Evolutionary conservation across 2,329 filamentous ascomycete species (phyloP).

Genomic region (Curvularia hawaiiensis): DNA sequence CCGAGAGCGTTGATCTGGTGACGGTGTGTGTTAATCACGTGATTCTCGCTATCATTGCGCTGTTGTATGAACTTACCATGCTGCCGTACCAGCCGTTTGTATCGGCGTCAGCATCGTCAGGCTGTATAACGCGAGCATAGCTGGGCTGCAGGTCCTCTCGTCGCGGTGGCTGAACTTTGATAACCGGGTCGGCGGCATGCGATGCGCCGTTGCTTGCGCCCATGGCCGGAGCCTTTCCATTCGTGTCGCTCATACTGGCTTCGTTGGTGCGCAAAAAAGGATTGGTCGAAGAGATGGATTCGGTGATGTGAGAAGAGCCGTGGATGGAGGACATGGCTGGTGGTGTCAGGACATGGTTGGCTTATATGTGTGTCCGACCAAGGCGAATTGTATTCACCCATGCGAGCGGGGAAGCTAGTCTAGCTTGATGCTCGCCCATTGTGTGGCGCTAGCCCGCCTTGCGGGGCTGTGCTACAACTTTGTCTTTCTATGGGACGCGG

Average conservation of each 20-base stretch:
- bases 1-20: constrained; percentile 73
- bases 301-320: constrained; percentile 20
- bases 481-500: constrained; percentile 8
- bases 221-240: constrained; percentile 47
- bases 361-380: constrained; percentile 31
- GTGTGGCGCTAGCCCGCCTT: constrained; percentile 12
- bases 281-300: constrained; percentile 35
- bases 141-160: constrained; percentile 83
- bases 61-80: constrained; percentile 56
- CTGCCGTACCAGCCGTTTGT: constrained; percentile 86
- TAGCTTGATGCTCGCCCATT: constrained; percentile 12
- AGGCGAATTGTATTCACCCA: constrained; percentile 11
- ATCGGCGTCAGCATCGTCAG: constrained; percentile 68
- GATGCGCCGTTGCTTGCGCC: constrained; percentile 15
- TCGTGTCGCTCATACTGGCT: constrained; percentile 37
- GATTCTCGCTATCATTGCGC: not conserved
- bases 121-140: constrained; percentile 71
- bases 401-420: constrained; percentile 31
- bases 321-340: constrained; percentile 18
- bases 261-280: constrained; percentile 28
- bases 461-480: constrained; percentile 21
- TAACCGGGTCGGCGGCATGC: constrained; percentile 40
- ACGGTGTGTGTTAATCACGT: not conserved
- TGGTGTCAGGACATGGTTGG: constrained; percentile 11
- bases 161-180: constrained; percentile 76